Conservation (phyloP, 1,139 yeast species). For the Barnettozyma hawaiiensis region DNA sequence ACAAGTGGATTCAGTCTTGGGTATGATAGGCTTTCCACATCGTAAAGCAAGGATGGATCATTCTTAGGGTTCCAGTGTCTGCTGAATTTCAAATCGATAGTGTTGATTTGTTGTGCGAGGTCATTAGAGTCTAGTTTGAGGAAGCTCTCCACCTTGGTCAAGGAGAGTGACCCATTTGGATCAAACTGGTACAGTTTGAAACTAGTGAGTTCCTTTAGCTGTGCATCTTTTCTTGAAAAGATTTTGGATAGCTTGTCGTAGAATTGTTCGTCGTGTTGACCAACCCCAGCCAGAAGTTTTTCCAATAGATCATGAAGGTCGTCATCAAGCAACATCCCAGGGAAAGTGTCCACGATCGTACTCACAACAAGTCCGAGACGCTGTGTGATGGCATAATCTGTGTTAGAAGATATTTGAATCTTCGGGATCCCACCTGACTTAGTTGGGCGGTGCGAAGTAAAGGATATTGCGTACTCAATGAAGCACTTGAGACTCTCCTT, state of each 20-base stretch:
- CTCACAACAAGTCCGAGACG: slow-evolving; percentile 43
- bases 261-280: slow-evolving; percentile 41
- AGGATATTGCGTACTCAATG: slow-evolving; percentile 37
- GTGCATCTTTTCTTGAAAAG: slow-evolving; percentile 37
- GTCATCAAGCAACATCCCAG: slow-evolving; percentile 51
- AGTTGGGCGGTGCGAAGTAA: slow-evolving; percentile 26
- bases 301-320: slow-evolving; percentile 39
- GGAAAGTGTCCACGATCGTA: slow-evolving; percentile 40
- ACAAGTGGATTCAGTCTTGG: slow-evolving; percentile 53
- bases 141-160: slow-evolving; percentile 32
- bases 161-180: slow-evolving; percentile 21
- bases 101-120: slow-evolving; percentile 51
- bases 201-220: slow-evolving; percentile 33
- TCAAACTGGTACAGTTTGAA: slow-evolving; percentile 20
- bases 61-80: slow-evolving; percentile 68
- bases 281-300: slow-evolving; percentile 40
- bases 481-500: slow-evolving; percentile 45
- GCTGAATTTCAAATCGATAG: slow-evolving; percentile 53
- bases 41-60: slow-evolving; percentile 54
- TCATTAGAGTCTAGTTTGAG: slow-evolving; percentile 44
- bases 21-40: slow-evolving; percentile 33
- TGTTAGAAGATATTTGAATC: slow-evolving; percentile 26
- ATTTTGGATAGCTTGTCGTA: slow-evolving; percentile 39
- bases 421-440: slow-evolving; percentile 8
- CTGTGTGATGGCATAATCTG: slow-evolving; percentile 35